phyloP scores from a whole-genome alignment of 2,329 filamentous ascomycete genomes.

The Colletotrichum sp. region DNA sequence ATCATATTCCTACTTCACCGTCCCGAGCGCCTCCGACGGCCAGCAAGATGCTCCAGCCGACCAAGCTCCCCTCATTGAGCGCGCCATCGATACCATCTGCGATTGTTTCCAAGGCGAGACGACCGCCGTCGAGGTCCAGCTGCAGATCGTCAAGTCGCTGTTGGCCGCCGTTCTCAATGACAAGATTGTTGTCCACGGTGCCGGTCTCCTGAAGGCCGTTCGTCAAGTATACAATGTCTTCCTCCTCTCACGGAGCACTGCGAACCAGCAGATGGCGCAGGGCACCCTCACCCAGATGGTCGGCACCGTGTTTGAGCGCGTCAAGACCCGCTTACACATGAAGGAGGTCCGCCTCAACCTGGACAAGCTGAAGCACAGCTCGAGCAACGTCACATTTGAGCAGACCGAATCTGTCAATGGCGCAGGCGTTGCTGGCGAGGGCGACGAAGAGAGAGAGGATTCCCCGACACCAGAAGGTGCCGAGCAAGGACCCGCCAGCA shows the following conservation, averaged over 20 bases:
- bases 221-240: slow-evolving; percentile 99
- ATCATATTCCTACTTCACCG: slow-evolving; percentile 97
- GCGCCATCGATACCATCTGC: slow-evolving; percentile 98
- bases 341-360: slow-evolving; percentile 78
- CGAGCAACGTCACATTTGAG: slow-evolving; percentile 58
- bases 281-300: slow-evolving; percentile 98
- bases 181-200: slow-evolving; percentile 98
- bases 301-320: slow-evolving; percentile 94
- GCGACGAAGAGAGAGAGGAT: slow-evolving; percentile 36
- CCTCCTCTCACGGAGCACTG: slow-evolving; percentile 87
- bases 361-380: slow-evolving; percentile 54
- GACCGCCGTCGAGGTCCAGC: slow-evolving; percentile 88
- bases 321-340: slow-evolving; percentile 83
- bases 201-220: slow-evolving; percentile 93
- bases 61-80: slow-evolving; percentile 88
- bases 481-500: slow-evolving; percentile 33
- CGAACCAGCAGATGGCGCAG: slow-evolving; percentile 97
- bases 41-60: slow-evolving; percentile 39
- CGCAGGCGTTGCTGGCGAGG: slow-evolving; percentile 39
- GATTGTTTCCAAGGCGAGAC: slow-evolving; percentile 98
- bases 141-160: slow-evolving; percentile 97
- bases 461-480: slow-evolving; percentile 25
- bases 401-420: slow-evolving; percentile 43
- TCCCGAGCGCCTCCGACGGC: slow-evolving; percentile 56
- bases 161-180: slow-evolving; percentile 96